These are phyloP conservation scores for Skeletonema tropicum DNA, from an alignment of 108 stramenopile species.

Conservation along the genomic window DNA sequence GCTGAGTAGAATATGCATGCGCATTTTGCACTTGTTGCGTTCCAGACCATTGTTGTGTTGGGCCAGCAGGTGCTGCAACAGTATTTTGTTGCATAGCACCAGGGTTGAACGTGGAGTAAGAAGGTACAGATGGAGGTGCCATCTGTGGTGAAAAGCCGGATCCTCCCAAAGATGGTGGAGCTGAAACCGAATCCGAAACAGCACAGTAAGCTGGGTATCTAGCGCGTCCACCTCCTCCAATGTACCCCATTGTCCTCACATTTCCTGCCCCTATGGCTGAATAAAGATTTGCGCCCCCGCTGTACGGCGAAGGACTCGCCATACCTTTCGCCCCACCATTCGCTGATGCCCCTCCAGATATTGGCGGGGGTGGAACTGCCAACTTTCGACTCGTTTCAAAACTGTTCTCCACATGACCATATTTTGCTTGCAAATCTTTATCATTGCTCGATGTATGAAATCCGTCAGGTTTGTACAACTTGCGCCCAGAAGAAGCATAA, in stretches of 20 bases:
- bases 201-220: constrained; percentile 53
- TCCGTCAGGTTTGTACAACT: constrained; percentile 79
- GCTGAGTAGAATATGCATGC: neutral
- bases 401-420: constrained; percentile 69
- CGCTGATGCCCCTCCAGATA: constrained; percentile 20
- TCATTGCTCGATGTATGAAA: constrained; percentile 88
- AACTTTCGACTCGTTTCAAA: constrained; percentile 27
- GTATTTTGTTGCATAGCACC: constrained; percentile 15
- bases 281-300: constrained; percentile 41
- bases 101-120: constrained; percentile 35
- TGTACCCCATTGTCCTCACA: constrained; percentile 13
- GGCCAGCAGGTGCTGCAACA: neutral
- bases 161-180: constrained; percentile 13
- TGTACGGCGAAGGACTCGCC: neutral
- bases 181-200: constrained; percentile 41
- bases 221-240: constrained; percentile 18
- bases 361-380: constrained; percentile 46
- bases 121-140: constrained; percentile 24
- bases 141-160: constrained; percentile 2
- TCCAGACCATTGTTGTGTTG: neutral
- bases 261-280: constrained; percentile 24
- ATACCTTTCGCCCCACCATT: constrained; percentile 19
- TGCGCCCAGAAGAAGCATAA: constrained; percentile 13
- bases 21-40: neutral
- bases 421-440: constrained; percentile 76